Evolutionary conservation across 164 flowering plant genomes (phyloP), one percentile per base, ranked within the genome.

Genomic region (Pachysandra terminalis): DNA sequence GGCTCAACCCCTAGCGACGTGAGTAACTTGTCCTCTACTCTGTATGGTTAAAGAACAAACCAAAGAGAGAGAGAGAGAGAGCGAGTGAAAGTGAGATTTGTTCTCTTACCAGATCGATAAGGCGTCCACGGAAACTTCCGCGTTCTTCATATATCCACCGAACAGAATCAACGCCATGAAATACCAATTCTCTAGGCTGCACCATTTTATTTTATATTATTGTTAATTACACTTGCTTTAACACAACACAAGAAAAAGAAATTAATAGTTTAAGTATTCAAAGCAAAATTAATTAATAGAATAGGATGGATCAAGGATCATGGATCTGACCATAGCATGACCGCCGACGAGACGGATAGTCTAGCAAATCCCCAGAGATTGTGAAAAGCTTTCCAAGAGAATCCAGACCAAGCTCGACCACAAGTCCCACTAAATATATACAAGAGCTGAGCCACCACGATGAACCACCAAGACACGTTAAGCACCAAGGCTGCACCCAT

Each of bases 111-210:
- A 32, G 3, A 32, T 32, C 7, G 37, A 32, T 32, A 32, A 32
- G 37, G 37, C 97, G 71, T 83, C 94, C 48, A 90, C 87, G 0
- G 90, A 77, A 21, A 87, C 54, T 66, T 88, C 86, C 1, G 97
- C 84, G 64, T 90, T 82, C 76, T 81, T 86, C n/a, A 90, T 67
- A 74, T 89, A 85, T 48, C 94, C 97, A 59, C 92, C 92, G 67
- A 90, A 84, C 15, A 90, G 80, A 24, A 89, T 81, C 59, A 90
- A 68, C 15, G 82, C 86, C 88, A 84, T 84, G 63, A 80, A 84
- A 61, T 87, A 90, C 96, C 96, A 90, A 0, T 81, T 45, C 60
- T 88, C 96, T 45, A 88, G 70, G 71, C 96, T 90, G 82, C 79
- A 79, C n/a, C n/a, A n/a, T n/a, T n/a, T n/a, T n/a, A n/a, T n/a